Base-by-base conservation (phyloP, 2,329 filamentous ascomycete species). In the Dactylonectria macrodidyma region DNA sequence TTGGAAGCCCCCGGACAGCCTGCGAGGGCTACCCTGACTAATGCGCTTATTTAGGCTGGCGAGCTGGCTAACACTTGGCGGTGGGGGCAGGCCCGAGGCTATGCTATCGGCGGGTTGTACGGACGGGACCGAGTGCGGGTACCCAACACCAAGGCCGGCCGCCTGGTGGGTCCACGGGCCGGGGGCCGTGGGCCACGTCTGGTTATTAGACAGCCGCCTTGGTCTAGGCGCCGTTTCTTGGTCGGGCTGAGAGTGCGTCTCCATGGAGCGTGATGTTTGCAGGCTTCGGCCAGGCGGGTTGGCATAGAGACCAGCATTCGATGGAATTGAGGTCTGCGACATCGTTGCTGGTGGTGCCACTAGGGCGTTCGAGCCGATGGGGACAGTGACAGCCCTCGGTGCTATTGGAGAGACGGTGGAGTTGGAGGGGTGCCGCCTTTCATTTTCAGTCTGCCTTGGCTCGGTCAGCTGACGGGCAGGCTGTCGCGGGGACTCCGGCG, bases 101-200 rank as follows among this genome's bases (percentile, higher is more conserved):
- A 80, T 74, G 19, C 81, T 78, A 59, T 78, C 77, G 10, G 77
- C 76, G 26, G 76, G 63, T 14, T 79, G 75, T 1, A 71, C 75
- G 5, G 79, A 75, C 5, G 84, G 82, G 1, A 82, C 83, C 9
- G 84, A 85, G 60, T 79, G 82, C 1, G 84, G 82, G 68, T 84
- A 82, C 4, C 78, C 81, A 14, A 67, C 71, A 24, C 73, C 69
- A 19, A 59, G 55, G 44, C 62, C 80, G 11, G 66, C 58, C 19
- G 73, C 67, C 19, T 59, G 65, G 14, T 63, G 52, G 54, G 74
- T 68, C 57, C 78, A 75, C 14, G 74, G 61, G 19, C 74, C 63
- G 14, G 78, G 76, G 22, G 71, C 76, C 19, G 78, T 80, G 26
- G 87, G 86, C 87, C 87, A 89, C 9, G 86, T 88, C 69, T 78